phyloP scores from a whole-genome alignment of 2,329 filamentous ascomycete genomes.

The Didymella arachidicola region DNA sequence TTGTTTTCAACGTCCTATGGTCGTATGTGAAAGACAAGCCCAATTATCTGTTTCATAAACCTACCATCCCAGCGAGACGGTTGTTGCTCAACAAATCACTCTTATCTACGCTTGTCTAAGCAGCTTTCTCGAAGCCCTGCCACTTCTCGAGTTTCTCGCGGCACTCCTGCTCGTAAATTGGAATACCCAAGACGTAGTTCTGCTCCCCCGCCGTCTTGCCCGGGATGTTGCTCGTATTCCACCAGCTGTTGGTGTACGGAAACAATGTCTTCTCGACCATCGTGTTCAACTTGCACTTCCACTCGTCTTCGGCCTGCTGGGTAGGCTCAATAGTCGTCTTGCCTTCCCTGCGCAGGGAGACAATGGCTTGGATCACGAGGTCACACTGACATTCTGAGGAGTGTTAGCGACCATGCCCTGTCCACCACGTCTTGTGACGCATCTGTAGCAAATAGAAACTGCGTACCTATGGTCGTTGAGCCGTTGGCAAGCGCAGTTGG shows the following conservation, averaged over 20 bases:
- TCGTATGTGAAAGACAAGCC: no score
- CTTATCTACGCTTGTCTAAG: neutral
- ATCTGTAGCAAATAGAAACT: neutral
- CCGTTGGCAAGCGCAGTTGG: conserved; percentile 57
- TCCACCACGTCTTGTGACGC: neutral
- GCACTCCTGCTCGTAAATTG: conserved; percentile 31
- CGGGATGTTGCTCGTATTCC: conserved; percentile 51
- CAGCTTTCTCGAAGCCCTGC: conserved; percentile 38
- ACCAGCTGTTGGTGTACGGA: conserved; percentile 53
- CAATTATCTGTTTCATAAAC: neutral
- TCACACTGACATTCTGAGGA: conserved; percentile 49
- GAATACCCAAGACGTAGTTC: conserved; percentile 48
- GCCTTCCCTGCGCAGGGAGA: conserved; percentile 38
- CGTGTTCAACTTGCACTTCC: conserved; percentile 49
- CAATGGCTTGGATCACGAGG: conserved; percentile 51
- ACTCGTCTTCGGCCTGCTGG: conserved; percentile 50
- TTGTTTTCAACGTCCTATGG: no score
- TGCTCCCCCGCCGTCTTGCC: conserved; percentile 54
- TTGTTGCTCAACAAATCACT: neutral
- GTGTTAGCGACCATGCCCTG: neutral
- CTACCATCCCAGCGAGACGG: neutral
- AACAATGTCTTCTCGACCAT: conserved; percentile 45
- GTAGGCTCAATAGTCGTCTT: conserved; percentile 48
- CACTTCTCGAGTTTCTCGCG: conserved; percentile 29
- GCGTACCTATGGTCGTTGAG: conserved; percentile 47